phyloP scores from a whole-genome alignment of 2,329 filamentous ascomycete species.

The Venturia oleaginea region DNA sequence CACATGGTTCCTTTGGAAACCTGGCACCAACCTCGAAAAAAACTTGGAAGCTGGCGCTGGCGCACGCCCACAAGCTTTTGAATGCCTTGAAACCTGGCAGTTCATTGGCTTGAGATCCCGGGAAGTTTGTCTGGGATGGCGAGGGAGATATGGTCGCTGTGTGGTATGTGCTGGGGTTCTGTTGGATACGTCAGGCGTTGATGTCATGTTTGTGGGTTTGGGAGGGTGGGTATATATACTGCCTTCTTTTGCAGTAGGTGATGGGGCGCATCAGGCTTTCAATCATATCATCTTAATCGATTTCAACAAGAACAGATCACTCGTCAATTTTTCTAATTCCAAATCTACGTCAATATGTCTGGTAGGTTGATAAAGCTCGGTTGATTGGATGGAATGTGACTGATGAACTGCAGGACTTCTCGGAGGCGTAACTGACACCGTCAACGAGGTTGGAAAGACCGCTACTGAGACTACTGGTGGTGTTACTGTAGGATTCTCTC shows the following conservation, averaged over 20 bases:
- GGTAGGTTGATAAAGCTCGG: background rate
- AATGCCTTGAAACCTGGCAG: background rate
- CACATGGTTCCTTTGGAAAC: background rate
- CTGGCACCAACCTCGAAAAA: background rate
- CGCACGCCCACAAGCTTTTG: no score
- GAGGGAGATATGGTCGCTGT: no score
- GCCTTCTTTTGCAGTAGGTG: no score
- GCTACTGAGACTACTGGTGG: background rate
- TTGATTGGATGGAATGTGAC: no score
- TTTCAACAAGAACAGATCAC: background rate
- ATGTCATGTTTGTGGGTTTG: background rate
- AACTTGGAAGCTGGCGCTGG: background rate
- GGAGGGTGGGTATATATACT: background rate
- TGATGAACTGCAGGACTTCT: background rate
- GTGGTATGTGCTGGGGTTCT: background rate
- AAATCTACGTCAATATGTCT: background rate
- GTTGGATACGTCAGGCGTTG: background rate
- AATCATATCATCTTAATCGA: background rate
- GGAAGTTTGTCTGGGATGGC: background rate
- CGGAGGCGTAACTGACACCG: constrained; percentile 7
- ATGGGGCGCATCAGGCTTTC: no score
- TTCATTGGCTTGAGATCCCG: no score
- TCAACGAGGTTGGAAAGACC: constrained; percentile 3
- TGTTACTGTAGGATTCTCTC: background rate
- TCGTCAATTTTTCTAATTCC: background rate